A percentile compares a stretch with the other conserved stretches of the same genome.
Conservation (phyloP, 148 eudicot species). For the Vaccinium myrtillus region DNA sequence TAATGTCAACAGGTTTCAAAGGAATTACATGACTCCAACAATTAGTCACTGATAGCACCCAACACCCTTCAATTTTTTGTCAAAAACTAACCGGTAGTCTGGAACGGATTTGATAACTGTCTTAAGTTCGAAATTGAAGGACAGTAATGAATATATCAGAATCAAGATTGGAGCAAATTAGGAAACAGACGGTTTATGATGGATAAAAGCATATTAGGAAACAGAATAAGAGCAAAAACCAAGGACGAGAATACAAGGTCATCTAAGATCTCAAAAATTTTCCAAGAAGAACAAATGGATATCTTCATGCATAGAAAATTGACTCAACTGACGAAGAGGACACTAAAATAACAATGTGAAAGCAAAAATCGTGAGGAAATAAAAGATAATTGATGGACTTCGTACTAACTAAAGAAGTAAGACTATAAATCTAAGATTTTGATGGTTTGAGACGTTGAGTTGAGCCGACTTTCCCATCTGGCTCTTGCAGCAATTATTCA, state of each 20-base stretch:
- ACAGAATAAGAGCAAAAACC: background rate
- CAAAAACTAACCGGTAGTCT: background rate
- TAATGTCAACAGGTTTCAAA: background rate
- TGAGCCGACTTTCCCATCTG: background rate
- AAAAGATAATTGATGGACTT: background rate
- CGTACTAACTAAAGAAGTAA: background rate
- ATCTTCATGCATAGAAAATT: background rate
- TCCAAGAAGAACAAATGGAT: background rate
- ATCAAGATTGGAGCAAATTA: background rate
- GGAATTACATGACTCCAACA: background rate
- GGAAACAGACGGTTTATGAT: too few relatives aligned
- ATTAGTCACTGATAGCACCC: background rate
- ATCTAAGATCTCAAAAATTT: background rate
- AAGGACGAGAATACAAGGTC: conserved; percentile 4
- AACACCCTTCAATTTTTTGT: background rate
- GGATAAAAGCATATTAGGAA: background rate
- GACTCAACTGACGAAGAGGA: background rate
- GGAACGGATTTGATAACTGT: background rate
- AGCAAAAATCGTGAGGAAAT: background rate
- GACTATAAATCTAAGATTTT: background rate
- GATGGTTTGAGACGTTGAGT: background rate
- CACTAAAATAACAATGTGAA: background rate
- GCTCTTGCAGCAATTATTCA: background rate
- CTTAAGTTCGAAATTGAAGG: background rate
- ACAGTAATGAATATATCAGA: background rate